Conservation (phyloP, 768 basidiomycete species). For the Suillus alpinus region DNA sequence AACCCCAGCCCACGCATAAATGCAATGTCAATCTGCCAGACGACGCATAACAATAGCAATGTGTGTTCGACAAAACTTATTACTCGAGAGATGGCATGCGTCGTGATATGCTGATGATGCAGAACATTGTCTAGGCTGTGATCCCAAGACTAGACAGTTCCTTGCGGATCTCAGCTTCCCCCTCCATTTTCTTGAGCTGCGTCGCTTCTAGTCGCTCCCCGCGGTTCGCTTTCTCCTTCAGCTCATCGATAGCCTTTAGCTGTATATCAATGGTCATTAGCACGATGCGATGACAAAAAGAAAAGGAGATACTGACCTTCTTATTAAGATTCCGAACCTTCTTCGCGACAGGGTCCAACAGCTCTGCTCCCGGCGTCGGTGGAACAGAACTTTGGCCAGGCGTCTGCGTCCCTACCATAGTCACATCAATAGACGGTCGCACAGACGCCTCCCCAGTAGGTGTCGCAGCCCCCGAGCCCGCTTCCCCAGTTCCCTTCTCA, state of each 20-base stretch:
- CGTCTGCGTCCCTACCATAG: conserved; percentile 23
- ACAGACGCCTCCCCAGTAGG: conserved; percentile 22
- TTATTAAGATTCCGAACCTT: conserved; percentile 94
- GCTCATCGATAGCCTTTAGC: conserved; percentile 98
- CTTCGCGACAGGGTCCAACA: conserved; percentile 82
- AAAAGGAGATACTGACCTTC: conserved; percentile 58
- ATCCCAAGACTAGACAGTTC: conserved; percentile 57
- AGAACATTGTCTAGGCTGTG: conserved; percentile 12
- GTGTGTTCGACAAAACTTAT: conserved; percentile 1
- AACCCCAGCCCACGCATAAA: background rate
- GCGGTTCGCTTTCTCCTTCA: conserved; percentile 86
- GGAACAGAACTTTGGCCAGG: conserved; percentile 35
- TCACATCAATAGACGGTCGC: conserved; percentile 37
- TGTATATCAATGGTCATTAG: conserved; percentile 29
- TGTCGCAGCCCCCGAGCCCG: conserved; percentile 27
- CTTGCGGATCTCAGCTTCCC: conserved; percentile 78
- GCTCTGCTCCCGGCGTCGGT: conserved; percentile 53
- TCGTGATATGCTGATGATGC: background rate
- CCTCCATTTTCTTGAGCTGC: conserved; percentile 96
- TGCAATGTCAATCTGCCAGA: background rate
- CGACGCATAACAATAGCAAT: background rate
- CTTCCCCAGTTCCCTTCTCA: conserved; percentile 25
- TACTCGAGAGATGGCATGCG: background rate
- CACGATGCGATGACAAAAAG: conserved; percentile 3
- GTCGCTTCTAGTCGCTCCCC: conserved; percentile 94